phyloP scores from a whole-genome alignment of 768 basidiomycete species.

The Mycena albidolilacea region DNA sequence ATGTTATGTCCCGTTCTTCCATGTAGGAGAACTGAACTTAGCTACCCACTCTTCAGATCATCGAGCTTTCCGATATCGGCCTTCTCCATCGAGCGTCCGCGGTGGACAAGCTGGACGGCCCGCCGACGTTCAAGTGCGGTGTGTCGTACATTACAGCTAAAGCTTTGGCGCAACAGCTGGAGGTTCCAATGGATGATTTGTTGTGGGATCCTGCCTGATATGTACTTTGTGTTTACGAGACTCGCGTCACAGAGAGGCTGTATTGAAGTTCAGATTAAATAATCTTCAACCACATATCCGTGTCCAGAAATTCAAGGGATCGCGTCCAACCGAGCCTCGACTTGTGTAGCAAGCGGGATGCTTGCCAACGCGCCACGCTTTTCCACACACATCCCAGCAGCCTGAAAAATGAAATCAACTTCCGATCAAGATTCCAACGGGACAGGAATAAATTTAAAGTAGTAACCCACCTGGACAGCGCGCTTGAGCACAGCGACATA shows the following conservation, averaged over 20 bases:
- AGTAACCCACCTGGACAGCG: constrained; percentile 34
- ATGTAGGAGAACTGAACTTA: neutral
- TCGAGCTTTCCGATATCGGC: constrained; percentile 74
- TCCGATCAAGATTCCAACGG: neutral
- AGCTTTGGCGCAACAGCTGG: constrained; percentile 70
- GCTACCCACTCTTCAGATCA: constrained; percentile 61
- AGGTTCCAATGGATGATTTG: constrained; percentile 73
- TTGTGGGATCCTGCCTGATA: constrained; percentile 73
- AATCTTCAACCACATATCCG: neutral
- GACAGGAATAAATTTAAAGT: neutral
- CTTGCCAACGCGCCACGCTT: constrained; percentile 71
- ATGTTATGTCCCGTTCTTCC: constrained; percentile 40
- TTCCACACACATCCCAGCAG: constrained; percentile 75
- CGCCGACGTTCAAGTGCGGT: constrained; percentile 81
- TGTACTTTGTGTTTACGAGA: neutral
- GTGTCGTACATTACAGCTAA: constrained; percentile 73
- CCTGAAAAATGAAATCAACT: constrained; percentile 51
- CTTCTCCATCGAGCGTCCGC: constrained; percentile 77
- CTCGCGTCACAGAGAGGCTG: no score
- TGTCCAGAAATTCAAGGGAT: neutral
- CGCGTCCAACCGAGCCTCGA: constrained; percentile 32
- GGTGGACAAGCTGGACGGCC: constrained; percentile 75
- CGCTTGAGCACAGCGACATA: constrained; percentile 62
- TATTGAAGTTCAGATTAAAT: neutral
- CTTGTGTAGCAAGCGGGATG: constrained; percentile 53